phyloP scores from a whole-genome alignment of 2,329 filamentous ascomycete genomes.

The Botryotinia calthae region DNA sequence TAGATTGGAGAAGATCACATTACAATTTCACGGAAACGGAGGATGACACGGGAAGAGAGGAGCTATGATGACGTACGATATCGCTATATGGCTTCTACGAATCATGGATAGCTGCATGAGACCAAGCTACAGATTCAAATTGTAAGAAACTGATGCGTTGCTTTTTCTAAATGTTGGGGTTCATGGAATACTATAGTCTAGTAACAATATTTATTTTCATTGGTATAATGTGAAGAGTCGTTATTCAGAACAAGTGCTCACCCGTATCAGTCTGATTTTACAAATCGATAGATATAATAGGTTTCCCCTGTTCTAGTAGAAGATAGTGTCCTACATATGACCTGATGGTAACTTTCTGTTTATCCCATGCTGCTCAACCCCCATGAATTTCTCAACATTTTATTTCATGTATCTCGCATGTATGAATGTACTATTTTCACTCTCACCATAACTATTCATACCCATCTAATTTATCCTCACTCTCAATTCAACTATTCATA shows the following conservation, averaged over 20 bases:
- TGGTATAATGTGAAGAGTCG: background rate
- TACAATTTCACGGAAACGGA: conserved; percentile 43
- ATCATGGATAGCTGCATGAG: background rate
- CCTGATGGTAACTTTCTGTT: background rate
- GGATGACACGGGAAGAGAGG: background rate
- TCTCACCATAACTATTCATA: background rate
- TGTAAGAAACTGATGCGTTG: background rate
- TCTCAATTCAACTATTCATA: background rate
- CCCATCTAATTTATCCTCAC: background rate
- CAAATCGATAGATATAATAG: background rate
- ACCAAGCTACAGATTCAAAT: background rate
- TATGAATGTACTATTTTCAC: background rate
- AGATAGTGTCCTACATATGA: background rate
- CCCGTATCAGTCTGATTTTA: background rate
- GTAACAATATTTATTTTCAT: background rate
- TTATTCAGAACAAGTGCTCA: background rate
- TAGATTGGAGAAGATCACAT: conserved; percentile 59
- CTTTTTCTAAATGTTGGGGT: background rate
- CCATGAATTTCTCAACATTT: background rate
- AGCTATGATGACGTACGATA: background rate
- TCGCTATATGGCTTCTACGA: background rate
- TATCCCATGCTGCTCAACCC: background rate
- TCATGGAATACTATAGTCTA: background rate
- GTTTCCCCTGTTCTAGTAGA: background rate
- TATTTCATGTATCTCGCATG: background rate